phyloP scores from a whole-genome alignment of 352 stramenopile species.

The Globisporangium mamillatum region DNA sequence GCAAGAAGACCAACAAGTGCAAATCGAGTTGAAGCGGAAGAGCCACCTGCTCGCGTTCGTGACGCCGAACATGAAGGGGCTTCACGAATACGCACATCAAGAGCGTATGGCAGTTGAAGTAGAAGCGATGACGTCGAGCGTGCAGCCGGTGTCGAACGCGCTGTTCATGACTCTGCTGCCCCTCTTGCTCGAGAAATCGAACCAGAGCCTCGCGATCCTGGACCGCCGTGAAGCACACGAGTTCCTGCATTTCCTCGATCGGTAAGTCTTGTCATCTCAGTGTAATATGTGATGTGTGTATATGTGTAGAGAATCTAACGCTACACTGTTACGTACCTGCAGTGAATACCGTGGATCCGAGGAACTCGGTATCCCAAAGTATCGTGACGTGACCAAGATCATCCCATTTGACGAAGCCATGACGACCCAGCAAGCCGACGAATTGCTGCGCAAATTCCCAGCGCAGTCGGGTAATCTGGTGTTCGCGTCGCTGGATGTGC shows the following conservation, averaged over 20 bases:
- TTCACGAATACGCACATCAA: background rate
- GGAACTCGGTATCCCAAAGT: conserved; percentile 46
- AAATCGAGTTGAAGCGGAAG: background rate
- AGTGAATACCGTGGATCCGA: conserved; percentile 43
- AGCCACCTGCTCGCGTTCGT: background rate
- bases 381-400: conserved; percentile 35
- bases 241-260: conserved; percentile 53
- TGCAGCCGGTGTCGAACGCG: conserved; percentile 17
- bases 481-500: conserved; percentile 55
- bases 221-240: conserved; percentile 39
- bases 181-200: conserved; percentile 47
- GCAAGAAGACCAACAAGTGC: background rate
- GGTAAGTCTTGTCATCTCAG: conserved; percentile 11
- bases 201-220: conserved; percentile 57
- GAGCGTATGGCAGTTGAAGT: background rate
- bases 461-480: conserved; percentile 30
- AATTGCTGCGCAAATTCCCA: conserved; percentile 37
- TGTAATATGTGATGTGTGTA: background rate
- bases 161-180: conserved; percentile 53
- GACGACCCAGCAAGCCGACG: conserved; percentile 25
- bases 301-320: background rate
- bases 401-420: conserved; percentile 36
- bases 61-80: background rate
- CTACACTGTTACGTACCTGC: conserved; percentile 1
- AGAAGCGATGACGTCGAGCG: background rate